Conservation (phyloP, 73 alveolate genomes). For the Tetrahymena elliotti region DNA sequence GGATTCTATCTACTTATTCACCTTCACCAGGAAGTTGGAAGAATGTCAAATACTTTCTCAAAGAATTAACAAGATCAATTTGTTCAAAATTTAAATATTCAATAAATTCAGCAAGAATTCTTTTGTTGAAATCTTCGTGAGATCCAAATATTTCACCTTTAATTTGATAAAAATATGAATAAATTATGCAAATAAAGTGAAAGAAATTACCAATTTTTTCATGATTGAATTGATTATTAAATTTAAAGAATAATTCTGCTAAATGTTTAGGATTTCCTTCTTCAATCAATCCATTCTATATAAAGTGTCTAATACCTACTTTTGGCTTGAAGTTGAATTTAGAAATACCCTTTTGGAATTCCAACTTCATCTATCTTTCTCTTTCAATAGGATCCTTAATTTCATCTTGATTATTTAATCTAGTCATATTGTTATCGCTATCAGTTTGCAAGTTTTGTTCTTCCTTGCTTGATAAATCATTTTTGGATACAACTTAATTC, state of each 20-base stretch:
- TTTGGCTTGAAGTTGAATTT: conserved; percentile 91
- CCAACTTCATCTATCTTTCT: conserved; percentile 53
- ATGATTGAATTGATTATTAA: neutral
- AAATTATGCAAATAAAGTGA: conserved; percentile 56
- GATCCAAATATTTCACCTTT: conserved; percentile 88
- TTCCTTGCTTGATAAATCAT: neutral
- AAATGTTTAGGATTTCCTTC: conserved; percentile 61
- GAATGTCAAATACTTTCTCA: conserved; percentile 71
- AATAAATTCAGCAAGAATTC: conserved; percentile 71
- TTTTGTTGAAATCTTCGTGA: conserved; percentile 68
- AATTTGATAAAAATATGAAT: conserved; percentile 55
- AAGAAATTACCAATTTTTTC: conserved; percentile 35
- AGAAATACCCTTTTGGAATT: conserved; percentile 78
- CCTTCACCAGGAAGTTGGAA: conserved; percentile 95
- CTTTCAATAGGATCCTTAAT: conserved; percentile 25
- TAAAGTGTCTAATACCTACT: conserved; percentile 78
- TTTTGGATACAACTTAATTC: neutral
- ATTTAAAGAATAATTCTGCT: conserved; percentile 3
- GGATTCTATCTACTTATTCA: conserved; percentile 83
- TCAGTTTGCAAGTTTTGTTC: neutral
- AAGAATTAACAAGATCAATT: conserved; percentile 61
- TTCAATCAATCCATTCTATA: conserved; percentile 44
- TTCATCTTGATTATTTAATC: neutral
- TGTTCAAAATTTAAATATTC: conserved; percentile 66
- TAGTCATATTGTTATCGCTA: neutral